Evolutionary conservation across 75 land plant species (phyloP).

Genomic region (Pseudotsuga menziesii): DNA sequence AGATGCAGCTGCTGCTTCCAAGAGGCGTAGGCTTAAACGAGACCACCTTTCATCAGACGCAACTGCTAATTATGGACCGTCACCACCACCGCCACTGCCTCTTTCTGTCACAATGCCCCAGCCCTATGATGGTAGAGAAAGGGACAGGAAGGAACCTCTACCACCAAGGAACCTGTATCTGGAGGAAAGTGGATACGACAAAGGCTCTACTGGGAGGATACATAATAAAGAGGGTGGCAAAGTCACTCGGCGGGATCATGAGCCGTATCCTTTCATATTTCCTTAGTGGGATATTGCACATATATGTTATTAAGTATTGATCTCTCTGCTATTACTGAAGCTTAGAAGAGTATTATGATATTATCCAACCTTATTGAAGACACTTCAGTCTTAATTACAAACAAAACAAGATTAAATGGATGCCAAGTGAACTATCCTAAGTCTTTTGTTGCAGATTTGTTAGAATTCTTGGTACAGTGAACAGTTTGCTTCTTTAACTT

Average conservation of each 20-base stretch:
- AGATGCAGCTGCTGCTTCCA: slow-evolving; percentile 53
- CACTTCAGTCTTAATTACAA: background rate
- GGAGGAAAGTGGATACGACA: slow-evolving; percentile 50
- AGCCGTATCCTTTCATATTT: slow-evolving; percentile 74
- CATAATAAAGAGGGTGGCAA: slow-evolving; percentile 75
- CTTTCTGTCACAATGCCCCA: slow-evolving; percentile 30
- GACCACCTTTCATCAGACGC: slow-evolving; percentile 54
- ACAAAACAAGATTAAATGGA: background rate
- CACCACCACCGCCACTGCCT: slow-evolving; percentile 41
- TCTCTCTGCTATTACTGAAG: background rate
- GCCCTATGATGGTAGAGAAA: slow-evolving; percentile 74
- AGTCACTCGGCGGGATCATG: slow-evolving; percentile 70
- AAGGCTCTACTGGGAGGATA: slow-evolving; percentile 34
- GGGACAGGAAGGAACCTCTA: slow-evolving; percentile 67
- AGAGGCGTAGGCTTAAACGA: slow-evolving; percentile 81
- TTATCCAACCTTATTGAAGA: background rate
- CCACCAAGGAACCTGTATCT: slow-evolving; percentile 53
- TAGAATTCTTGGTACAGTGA: background rate
- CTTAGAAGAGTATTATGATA: background rate
- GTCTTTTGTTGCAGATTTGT: slow-evolving; percentile 1
- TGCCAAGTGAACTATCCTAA: background rate
- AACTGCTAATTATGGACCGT: slow-evolving; percentile 53
- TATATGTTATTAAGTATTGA: background rate
- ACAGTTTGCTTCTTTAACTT: slow-evolving; percentile 35
- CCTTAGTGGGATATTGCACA: background rate